A percentile compares a stretch with the other conserved stretches of the same genome.
These are phyloP conservation scores for Aureobasidium sp. DNA, from an alignment of 2,329 filamentous ascomycete species.

Conservation along the genomic window DNA sequence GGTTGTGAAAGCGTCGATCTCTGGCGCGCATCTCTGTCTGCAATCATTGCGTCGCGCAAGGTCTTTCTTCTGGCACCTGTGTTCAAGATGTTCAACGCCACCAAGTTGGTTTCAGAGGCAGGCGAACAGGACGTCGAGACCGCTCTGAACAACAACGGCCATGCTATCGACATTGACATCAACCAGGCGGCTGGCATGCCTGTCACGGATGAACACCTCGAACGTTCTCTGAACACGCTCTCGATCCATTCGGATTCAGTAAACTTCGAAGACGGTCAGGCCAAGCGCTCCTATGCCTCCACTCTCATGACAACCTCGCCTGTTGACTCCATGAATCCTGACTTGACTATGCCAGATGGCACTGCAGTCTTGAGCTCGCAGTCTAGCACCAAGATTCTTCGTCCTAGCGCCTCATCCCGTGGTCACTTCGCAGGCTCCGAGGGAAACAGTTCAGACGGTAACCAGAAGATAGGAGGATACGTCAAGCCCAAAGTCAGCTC, in stretches of 20 bases:
- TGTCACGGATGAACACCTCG: background rate
- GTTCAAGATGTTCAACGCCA: background rate
- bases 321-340: slow-evolving; percentile 18
- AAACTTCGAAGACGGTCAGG: background rate
- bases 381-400: slow-evolving; percentile 19
- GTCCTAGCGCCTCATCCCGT: background rate
- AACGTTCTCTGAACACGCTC: background rate
- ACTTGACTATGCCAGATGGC: slow-evolving; percentile 24
- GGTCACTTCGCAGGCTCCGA: background rate
- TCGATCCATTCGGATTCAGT: background rate
- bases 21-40: slow-evolving; percentile 31
- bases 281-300: slow-evolving; percentile 23
- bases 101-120: background rate
- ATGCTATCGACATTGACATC: background rate
- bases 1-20: slow-evolving; percentile 30
- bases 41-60: slow-evolving; percentile 27
- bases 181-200: background rate
- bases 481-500: slow-evolving; percentile 20
- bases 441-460: background rate
- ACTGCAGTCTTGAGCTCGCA: slow-evolving; percentile 19
- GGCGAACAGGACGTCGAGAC: background rate
- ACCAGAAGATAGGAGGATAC: slow-evolving; percentile 14
- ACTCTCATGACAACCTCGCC: slow-evolving; percentile 21
- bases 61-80: slow-evolving; percentile 8
- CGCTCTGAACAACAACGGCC: background rate